Evolutionary conservation across 2,329 filamentous ascomycete species (phyloP).

Genomic region (Calycina marina): DNA sequence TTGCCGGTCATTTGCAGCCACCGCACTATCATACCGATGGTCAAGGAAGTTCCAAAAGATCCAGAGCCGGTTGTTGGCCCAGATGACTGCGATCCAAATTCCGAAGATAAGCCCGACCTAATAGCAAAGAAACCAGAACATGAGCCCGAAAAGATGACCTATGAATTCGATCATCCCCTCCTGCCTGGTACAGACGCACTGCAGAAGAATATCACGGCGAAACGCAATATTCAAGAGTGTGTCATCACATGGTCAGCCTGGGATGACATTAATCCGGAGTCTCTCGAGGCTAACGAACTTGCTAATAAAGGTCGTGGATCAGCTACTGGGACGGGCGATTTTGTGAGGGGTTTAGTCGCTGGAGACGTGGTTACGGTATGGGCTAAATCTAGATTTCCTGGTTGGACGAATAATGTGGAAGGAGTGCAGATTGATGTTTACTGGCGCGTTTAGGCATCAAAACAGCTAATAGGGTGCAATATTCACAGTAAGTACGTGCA

Average conservation of each 20-base stretch:
- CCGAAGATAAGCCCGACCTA: too few species aligned
- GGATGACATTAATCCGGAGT: conserved; percentile 32
- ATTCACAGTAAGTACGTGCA: too few species aligned
- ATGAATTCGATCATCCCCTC: conserved; percentile 25
- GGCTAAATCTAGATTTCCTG: conserved; percentile 28
- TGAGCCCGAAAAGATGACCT: background rate
- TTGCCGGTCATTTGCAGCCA: too few species aligned
- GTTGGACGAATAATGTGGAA: conserved; percentile 37
- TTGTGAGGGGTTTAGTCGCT: conserved; percentile 34
- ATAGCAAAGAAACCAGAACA: too few species aligned
- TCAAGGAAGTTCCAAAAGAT: too few species aligned
- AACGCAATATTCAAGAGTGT: conserved; percentile 26
- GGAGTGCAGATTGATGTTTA: conserved; percentile 40
- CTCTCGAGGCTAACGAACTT: conserved; percentile 24
- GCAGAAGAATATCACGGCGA: conserved; percentile 34
- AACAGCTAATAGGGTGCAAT: too few species aligned
- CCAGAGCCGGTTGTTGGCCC: too few species aligned
- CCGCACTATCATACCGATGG: too few species aligned
- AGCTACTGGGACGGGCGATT: conserved; percentile 36
- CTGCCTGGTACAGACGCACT: conserved; percentile 24
- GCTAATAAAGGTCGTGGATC: conserved; percentile 32
- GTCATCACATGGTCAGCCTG: conserved; percentile 37
- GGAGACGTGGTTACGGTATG: conserved; percentile 12
- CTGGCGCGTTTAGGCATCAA: conserved; percentile 38
- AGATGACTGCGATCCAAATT: too few species aligned